Evolutionary conservation across 1,139 yeast genomes (phyloP).

Genomic region (Arxiozyma heterogenica): DNA sequence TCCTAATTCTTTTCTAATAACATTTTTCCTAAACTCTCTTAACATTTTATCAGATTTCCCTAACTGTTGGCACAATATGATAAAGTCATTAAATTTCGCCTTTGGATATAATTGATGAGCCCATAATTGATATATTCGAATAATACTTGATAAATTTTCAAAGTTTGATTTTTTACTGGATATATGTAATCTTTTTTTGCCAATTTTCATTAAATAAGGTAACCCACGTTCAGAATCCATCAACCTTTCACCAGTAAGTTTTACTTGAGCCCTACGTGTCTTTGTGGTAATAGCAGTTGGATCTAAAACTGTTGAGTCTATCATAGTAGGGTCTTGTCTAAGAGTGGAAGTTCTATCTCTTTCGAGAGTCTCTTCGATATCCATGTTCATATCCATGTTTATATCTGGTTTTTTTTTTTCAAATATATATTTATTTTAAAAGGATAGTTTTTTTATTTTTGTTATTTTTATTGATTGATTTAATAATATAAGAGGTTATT

Average conservation of each 20-base stretch:
- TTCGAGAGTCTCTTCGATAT: not conserved
- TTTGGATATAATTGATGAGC: constrained; percentile 74
- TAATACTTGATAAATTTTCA: constrained; percentile 40
- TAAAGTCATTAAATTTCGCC: constrained; percentile 62
- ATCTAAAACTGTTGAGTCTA: constrained; percentile 10
- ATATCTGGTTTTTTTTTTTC: too few species aligned
- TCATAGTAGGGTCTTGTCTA: not conserved
- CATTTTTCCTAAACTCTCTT: constrained; percentile 23
- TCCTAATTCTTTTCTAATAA: constrained; percentile 23
- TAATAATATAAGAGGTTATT: too few species aligned
- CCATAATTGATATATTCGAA: constrained; percentile 74
- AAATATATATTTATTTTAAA: too few species aligned
- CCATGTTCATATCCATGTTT: not conserved
- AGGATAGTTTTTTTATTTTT: too few species aligned
- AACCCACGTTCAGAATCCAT: constrained; percentile 40
- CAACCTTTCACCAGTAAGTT: constrained; percentile 43
- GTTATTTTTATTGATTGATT: too few species aligned
- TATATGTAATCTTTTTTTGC: constrained; percentile 36
- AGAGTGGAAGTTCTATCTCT: not conserved
- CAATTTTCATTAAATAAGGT: constrained; percentile 38
- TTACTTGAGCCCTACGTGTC: constrained; percentile 25
- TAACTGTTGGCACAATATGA: constrained; percentile 24
- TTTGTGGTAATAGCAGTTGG: constrained; percentile 19
- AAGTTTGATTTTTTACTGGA: constrained; percentile 34
- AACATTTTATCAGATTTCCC: constrained; percentile 24